Evolutionary conservation across 2,329 filamentous ascomycete genomes (phyloP).

Genomic region (Aspergillus sergii): DNA sequence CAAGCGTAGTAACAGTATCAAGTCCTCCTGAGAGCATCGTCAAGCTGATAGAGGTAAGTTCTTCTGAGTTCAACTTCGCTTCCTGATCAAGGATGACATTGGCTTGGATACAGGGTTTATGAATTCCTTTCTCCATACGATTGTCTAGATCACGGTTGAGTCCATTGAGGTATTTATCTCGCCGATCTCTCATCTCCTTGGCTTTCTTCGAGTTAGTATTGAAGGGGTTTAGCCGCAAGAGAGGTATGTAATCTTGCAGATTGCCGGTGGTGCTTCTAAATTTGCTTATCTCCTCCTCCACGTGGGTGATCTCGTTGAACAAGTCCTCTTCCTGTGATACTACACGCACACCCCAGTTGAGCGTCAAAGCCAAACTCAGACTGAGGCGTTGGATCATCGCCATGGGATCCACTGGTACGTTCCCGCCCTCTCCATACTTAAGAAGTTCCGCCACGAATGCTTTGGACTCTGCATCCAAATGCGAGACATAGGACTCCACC

Average conservation of each 20-base stretch:
- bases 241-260: slow-evolving; percentile 76
- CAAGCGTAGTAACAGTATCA: slow-evolving; percentile 67
- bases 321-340: slow-evolving; percentile 62
- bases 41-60: slow-evolving; percentile 66
- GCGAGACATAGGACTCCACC: slow-evolving; percentile 63
- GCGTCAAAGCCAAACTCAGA: slow-evolving; percentile 63
- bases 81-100: slow-evolving; percentile 68
- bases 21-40: slow-evolving; percentile 70
- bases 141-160: slow-evolving; percentile 63
- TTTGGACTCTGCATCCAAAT: slow-evolving; percentile 64
- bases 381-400: slow-evolving; percentile 68
- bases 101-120: slow-evolving; percentile 68
- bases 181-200: slow-evolving; percentile 60
- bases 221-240: slow-evolving; percentile 69
- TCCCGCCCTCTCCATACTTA: slow-evolving; percentile 59
- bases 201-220: slow-evolving; percentile 61
- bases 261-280: slow-evolving; percentile 78
- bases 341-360: slow-evolving; percentile 69
- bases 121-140: slow-evolving; percentile 61
- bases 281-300: slow-evolving; percentile 72
- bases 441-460: slow-evolving; percentile 65
- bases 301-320: slow-evolving; percentile 71
- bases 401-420: slow-evolving; percentile 63
- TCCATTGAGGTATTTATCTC: slow-evolving; percentile 62
- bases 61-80: slow-evolving; percentile 62